Evolutionary conservation across 2,329 filamentous ascomycete genomes (phyloP).

Genomic region (Colletotrichum tanaceti): DNA sequence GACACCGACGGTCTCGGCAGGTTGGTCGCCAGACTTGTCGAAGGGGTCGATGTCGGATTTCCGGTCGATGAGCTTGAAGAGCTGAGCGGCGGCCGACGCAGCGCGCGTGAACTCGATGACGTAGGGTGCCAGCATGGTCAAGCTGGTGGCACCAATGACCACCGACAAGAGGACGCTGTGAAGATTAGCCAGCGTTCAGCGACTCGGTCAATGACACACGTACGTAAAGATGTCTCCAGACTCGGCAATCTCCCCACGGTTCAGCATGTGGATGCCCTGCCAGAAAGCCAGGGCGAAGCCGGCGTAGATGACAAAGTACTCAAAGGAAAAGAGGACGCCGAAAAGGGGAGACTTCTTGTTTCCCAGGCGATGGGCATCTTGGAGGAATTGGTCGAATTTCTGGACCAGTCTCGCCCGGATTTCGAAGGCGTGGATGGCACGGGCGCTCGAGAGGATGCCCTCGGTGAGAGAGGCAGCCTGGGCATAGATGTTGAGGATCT

Average conservation of each 20-base stretch:
- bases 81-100: slow-evolving; percentile 50
- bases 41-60: slow-evolving; percentile 53
- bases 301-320: slow-evolving; percentile 56
- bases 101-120: slow-evolving; percentile 54
- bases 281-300: slow-evolving; percentile 59
- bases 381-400: slow-evolving; percentile 54
- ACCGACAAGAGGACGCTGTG: slow-evolving; percentile 54
- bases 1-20: slow-evolving; percentile 46
- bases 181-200: not conserved
- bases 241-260: slow-evolving; percentile 51
- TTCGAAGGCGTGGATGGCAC: slow-evolving; percentile 58
- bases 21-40: slow-evolving; percentile 47
- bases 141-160: slow-evolving; percentile 51
- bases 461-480: slow-evolving; percentile 52
- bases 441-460: slow-evolving; percentile 51
- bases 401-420: slow-evolving; percentile 52
- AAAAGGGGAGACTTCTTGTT: slow-evolving; percentile 53
- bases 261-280: slow-evolving; percentile 56
- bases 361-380: slow-evolving; percentile 51
- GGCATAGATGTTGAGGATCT: slow-evolving; percentile 51
- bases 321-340: slow-evolving; percentile 53
- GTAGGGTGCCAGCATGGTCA: slow-evolving; percentile 53
- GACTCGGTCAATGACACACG: slow-evolving; percentile 19
- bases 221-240: slow-evolving; percentile 55
- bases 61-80: slow-evolving; percentile 54